Evolutionary conservation across 495 filamentous ascomycete species (phyloP).

Genomic region (Talaromyces borbonicus): DNA sequence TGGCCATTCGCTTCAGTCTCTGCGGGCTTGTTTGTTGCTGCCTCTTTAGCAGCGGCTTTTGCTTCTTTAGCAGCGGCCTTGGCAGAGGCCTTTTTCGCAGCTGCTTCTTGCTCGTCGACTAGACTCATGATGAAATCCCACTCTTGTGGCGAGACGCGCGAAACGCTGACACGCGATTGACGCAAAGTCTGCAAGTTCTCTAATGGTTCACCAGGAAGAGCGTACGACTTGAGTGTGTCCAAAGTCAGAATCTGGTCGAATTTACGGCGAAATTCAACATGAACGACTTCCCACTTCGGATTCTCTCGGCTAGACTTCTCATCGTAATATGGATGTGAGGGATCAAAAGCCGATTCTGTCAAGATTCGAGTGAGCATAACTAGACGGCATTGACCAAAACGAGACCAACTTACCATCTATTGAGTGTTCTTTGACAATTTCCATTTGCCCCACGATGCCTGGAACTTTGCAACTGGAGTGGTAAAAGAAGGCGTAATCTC

Average conservation of each 20-base stretch:
- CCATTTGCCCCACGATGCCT: conserved; percentile 87
- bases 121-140: conserved; percentile 70
- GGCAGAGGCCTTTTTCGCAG: not conserved
- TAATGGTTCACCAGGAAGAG: conserved; percentile 50
- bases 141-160: conserved; percentile 57
- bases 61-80: conserved; percentile 1
- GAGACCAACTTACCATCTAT: conserved; percentile 57
- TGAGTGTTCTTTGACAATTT: conserved; percentile 75
- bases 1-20: conserved; percentile 1
- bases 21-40: not conserved
- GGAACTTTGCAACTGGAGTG: conserved; percentile 91
- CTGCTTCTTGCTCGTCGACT: conserved; percentile 31
- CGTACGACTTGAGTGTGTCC: conserved; percentile 58
- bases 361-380: not conserved
- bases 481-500: conserved; percentile 94
- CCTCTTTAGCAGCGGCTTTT: not conserved
- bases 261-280: conserved; percentile 77
- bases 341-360: conserved; percentile 70
- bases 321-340: conserved; percentile 74
- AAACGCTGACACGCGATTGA: conserved; percentile 73
- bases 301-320: conserved; percentile 58
- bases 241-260: conserved; percentile 63
- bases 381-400: not conserved
- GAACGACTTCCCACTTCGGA: conserved; percentile 82
- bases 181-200: conserved; percentile 76